phyloP scores from a whole-genome alignment of 352 stramenopile species.

The Phytophthora cajani region DNA sequence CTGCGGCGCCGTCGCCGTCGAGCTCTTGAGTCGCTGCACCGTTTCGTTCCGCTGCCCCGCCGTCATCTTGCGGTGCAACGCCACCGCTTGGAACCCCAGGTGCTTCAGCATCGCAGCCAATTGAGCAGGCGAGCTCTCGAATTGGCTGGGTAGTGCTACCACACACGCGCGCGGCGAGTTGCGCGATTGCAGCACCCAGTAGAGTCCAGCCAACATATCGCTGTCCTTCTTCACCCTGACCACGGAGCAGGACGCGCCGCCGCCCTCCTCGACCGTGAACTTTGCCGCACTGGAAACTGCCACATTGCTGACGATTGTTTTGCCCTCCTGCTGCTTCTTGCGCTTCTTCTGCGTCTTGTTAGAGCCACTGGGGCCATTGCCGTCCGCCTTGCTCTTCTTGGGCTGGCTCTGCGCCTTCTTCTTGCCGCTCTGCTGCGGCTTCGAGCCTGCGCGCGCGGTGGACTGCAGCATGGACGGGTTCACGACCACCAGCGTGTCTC shows the following conservation, averaged over 20 bases:
- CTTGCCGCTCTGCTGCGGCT: slow-evolving; percentile 10
- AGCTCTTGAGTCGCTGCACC: slow-evolving; percentile 49
- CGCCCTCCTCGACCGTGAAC: slow-evolving; percentile 20
- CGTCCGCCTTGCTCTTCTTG: slow-evolving; percentile 21
- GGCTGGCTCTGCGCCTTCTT: slow-evolving; percentile 22
- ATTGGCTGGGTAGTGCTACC: slow-evolving; percentile 53
- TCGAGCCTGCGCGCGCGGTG: neutral
- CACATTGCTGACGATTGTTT: slow-evolving; percentile 26
- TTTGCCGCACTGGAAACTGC: slow-evolving; percentile 27
- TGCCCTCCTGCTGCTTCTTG: slow-evolving; percentile 6
- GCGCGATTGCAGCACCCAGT: slow-evolving; percentile 68
- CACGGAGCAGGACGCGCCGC: slow-evolving; percentile 13
- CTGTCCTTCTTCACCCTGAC: slow-evolving; percentile 45
- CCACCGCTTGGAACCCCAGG: slow-evolving; percentile 64
- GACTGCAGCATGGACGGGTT: slow-evolving; percentile 48
- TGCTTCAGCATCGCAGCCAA: slow-evolving; percentile 59
- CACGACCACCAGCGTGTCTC: slow-evolving; percentile 53
- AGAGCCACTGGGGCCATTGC: neutral
- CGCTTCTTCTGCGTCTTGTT: slow-evolving; percentile 19
- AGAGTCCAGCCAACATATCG: slow-evolving; percentile 56
- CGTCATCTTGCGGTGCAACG: slow-evolving; percentile 79
- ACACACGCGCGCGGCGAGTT: slow-evolving; percentile 48
- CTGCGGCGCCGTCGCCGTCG: neutral
- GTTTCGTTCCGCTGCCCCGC: slow-evolving; percentile 56
- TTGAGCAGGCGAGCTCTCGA: slow-evolving; percentile 29